phyloP scores from a whole-genome alignment of 2,329 filamentous ascomycete genomes.

The Trichoderma cornu-damae region DNA sequence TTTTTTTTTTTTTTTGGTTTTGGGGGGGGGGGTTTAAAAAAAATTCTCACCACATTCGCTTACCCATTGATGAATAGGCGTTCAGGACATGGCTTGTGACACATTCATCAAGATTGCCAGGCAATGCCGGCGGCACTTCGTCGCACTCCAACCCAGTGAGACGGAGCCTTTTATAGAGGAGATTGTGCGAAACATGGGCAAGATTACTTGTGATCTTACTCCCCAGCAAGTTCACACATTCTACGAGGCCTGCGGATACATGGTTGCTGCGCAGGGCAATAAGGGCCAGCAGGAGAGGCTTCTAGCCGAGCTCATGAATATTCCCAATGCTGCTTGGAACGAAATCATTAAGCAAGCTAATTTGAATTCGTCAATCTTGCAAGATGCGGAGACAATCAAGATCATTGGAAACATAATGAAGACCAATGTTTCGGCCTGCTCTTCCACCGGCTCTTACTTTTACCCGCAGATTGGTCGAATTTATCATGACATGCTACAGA shows the following conservation, averaged over 20 bases:
- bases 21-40: too few species aligned
- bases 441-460: slow-evolving; percentile 94
- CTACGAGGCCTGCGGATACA: slow-evolving; percentile 97
- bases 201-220: slow-evolving; percentile 90
- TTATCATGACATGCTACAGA: slow-evolving; percentile 97
- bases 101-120: slow-evolving; percentile 99
- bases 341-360: slow-evolving; percentile 87
- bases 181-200: slow-evolving; percentile 90
- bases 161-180: slow-evolving; percentile 96
- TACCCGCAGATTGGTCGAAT: slow-evolving; percentile 97
- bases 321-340: slow-evolving; percentile 93
- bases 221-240: slow-evolving; percentile 98
- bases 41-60: slow-evolving; percentile 19
- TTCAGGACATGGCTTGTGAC: slow-evolving; percentile 99
- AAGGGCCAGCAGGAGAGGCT: slow-evolving; percentile 89
- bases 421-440: slow-evolving; percentile 98
- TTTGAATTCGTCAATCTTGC: slow-evolving; percentile 75
- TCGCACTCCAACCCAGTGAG: slow-evolving; percentile 90
- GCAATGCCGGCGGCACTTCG: slow-evolving; percentile 95
- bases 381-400: slow-evolving; percentile 94
- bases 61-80: slow-evolving; percentile 48
- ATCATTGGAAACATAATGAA: slow-evolving; percentile 99
- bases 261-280: slow-evolving; percentile 97
- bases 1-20: slow-evolving; percentile 26
- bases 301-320: slow-evolving; percentile 84